Evolutionary conservation across 352 stramenopile genomes (phyloP).

Genomic region (Globisporangium alternatum): DNA sequence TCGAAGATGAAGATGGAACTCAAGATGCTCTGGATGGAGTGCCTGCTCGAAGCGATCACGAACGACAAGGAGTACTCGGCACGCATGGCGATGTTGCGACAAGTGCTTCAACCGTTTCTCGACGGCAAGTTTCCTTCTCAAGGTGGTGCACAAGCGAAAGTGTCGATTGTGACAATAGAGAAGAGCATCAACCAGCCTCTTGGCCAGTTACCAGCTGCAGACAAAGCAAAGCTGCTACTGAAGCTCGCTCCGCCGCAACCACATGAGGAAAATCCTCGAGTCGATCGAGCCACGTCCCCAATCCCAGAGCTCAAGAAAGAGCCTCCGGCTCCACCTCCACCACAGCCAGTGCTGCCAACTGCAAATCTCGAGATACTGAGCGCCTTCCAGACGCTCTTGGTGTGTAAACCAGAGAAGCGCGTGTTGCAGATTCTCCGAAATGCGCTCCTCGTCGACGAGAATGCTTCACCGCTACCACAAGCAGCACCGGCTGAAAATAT

Average conservation of each 20-base stretch:
- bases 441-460: conserved; percentile 11
- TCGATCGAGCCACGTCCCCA: conserved; percentile 36
- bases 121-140: conserved; percentile 27
- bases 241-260: conserved; percentile 17
- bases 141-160: background rate
- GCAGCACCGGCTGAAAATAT: background rate
- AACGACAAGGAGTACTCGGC: conserved; percentile 42
- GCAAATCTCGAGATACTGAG: conserved; percentile 24
- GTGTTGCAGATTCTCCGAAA: conserved; percentile 38
- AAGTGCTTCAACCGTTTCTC: conserved; percentile 47
- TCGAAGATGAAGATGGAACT: conserved; percentile 41
- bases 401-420: conserved; percentile 31
- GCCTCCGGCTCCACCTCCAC: background rate
- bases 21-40: conserved; percentile 66
- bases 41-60: conserved; percentile 34
- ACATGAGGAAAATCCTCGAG: conserved; percentile 4
- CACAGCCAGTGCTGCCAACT: conserved; percentile 12
- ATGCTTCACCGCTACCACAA: background rate
- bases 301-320: conserved; percentile 25
- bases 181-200: conserved; percentile 28
- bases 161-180: conserved; percentile 22
- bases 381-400: conserved; percentile 37
- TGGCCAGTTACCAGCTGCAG: conserved; percentile 22
- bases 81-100: conserved; percentile 43
- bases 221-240: conserved; percentile 28